Evolutionary conservation across 306 rosid species (phyloP), one percentile per base, ranked within the genome.

Genomic region (Senna tora): DNA sequence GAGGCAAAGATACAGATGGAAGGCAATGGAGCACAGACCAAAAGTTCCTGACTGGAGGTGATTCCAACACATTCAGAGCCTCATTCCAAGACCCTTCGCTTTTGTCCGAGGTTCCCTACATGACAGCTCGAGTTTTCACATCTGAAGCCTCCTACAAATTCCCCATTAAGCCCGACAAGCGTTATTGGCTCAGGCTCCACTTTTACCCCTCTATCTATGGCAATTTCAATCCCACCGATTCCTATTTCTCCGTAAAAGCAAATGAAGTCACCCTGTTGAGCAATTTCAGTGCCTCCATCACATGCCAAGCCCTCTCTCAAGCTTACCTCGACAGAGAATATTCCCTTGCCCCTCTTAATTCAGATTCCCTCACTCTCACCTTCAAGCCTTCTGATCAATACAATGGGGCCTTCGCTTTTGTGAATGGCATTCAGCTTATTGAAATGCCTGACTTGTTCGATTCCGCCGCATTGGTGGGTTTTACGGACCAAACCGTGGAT

Each of bases 111-210:
- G 76, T 83, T 58, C 87, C 90, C 19, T 86, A 86, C 74, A 86
- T 83, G 90, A 50, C 87, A 4, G 87, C 85, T 2, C 32, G 87
- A 19, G n/a, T 86, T 80, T 80, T 83, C 76, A 50, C 17, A 32
- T 75, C 87, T 0, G 78, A 86, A 38, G 8, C 83, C 30, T 4
- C 82, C 7, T 86, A 86, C 67, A 80, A 63, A 42, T 77, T 86
- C 65, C 79, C 79, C 4, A 28, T 83, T 12, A 15, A 57, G 20
- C 36, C 74, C 0, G 57, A 78, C 17, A 83, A 77, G 47, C 90
- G 85, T 3, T 80, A 83, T 17, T 86, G 85, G 87, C 80, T 86
- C 4, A 75, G 87, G 74, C 85, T 86, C 3, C 87, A 86, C 62
- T 86, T 86, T 69, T 86, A 86, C 9, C 90, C 90, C 2, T 63